Conservation (phyloP, 75 land plant genomes). For the Larix kaempferi region DNA sequence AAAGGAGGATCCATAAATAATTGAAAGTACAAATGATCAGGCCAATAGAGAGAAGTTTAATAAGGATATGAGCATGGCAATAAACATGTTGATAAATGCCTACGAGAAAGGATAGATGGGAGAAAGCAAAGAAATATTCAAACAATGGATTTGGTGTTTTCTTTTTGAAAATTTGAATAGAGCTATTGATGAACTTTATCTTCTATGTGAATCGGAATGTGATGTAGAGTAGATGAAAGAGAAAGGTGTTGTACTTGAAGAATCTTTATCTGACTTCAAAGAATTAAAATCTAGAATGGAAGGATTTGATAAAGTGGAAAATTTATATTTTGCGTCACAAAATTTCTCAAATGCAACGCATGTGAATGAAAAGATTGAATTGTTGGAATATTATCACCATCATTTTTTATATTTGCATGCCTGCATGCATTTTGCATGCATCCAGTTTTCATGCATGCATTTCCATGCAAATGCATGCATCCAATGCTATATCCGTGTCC, state of each 20-base stretch:
- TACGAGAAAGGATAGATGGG: slow-evolving; percentile 35
- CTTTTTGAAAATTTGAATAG: slow-evolving; percentile 93
- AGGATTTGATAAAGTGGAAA: slow-evolving; percentile 64
- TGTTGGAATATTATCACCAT: too few relatives aligned
- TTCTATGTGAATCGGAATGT: slow-evolving; percentile 91
- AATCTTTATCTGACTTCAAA: slow-evolving; percentile 79
- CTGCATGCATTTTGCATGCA: too few relatives aligned
- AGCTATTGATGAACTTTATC: slow-evolving; percentile 94
- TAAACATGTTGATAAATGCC: slow-evolving; percentile 11
- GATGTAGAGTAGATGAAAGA: slow-evolving; percentile 90
- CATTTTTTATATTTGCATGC: too few relatives aligned
- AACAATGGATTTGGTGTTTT: slow-evolving; percentile 90
- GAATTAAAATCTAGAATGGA: slow-evolving; percentile 77
- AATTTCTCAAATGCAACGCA: slow-evolving; percentile 27
- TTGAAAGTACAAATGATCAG: slow-evolving; percentile 2
- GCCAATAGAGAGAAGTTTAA: not conserved
- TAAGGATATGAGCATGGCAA: slow-evolving; percentile 16
- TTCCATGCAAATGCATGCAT: too few relatives aligned
- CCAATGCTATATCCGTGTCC: too few relatives aligned
- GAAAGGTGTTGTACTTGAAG: slow-evolving; percentile 86
- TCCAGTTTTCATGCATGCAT: too few relatives aligned
- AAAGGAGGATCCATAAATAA: slow-evolving; percentile 6
- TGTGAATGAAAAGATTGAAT: slow-evolving; percentile 46
- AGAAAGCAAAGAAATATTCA: slow-evolving; percentile 87
- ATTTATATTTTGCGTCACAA: slow-evolving; percentile 21